Conservation (phyloP, 768 basidiomycete genomes). For the Russula vinacea region DNA sequence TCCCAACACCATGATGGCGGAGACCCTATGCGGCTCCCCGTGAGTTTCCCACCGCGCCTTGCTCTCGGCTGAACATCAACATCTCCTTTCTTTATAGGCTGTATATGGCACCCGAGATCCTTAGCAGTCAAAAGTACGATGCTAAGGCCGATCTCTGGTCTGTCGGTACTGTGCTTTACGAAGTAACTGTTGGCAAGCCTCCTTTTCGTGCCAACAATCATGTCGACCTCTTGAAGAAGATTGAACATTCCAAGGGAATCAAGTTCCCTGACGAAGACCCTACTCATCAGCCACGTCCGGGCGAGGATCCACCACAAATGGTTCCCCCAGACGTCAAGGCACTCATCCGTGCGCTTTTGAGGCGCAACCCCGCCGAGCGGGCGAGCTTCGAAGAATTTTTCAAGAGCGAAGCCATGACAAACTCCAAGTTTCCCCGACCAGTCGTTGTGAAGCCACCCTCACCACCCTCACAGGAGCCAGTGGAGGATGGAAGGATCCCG, state of each 20-base stretch:
- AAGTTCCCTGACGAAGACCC: constrained; percentile 93
- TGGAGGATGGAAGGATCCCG: constrained; percentile 46
- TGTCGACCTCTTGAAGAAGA: constrained; percentile 90
- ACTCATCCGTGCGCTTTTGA: constrained; percentile 80
- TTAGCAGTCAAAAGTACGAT: constrained; percentile 96
- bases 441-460: constrained; percentile 36
- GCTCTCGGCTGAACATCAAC: not conserved
- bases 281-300: constrained; percentile 43
- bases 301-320: constrained; percentile 47
- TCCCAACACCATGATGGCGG: constrained; percentile 91
- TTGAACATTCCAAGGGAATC: constrained; percentile 86
- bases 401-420: constrained; percentile 68
- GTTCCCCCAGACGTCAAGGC: constrained; percentile 84
- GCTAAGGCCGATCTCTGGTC: constrained; percentile 98
- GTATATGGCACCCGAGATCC: constrained; percentile 99
- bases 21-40: constrained; percentile 97
- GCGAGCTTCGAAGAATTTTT: constrained; percentile 94
- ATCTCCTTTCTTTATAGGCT: constrained; percentile 47
- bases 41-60: constrained; percentile 42
- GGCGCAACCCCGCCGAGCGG: constrained; percentile 78
- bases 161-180: constrained; percentile 93
- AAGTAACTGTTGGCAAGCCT: constrained; percentile 90
- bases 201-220: constrained; percentile 96
- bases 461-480: constrained; percentile 31
- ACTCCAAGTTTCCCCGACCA: constrained; percentile 71